Conservation (phyloP, 2,329 filamentous ascomycete species). For the Curvularia eragrostidis region DNA sequence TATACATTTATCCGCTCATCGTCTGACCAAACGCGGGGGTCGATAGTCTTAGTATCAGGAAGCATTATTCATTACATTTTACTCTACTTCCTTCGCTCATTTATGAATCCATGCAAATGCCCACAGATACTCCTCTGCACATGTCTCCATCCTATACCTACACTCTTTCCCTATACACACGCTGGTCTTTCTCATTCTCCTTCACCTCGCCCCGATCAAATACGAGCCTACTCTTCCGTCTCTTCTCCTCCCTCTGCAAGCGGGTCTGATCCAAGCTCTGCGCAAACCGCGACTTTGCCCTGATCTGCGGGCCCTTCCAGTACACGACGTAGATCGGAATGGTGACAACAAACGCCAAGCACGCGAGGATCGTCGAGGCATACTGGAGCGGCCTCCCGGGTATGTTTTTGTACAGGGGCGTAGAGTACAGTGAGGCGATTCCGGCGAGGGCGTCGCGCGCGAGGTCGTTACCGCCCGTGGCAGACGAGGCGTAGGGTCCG, state of each 20-base stretch:
- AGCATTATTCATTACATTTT: no score
- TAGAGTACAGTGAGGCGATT: slow-evolving; percentile 71
- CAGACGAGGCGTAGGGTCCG: slow-evolving; percentile 74
- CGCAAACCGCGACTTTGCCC: slow-evolving; percentile 61
- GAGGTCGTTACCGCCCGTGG: slow-evolving; percentile 78
- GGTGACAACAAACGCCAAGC: slow-evolving; percentile 57
- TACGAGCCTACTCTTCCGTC: slow-evolving; percentile 35
- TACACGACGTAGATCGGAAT: slow-evolving; percentile 64
- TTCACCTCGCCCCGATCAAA: slow-evolving; percentile 8
- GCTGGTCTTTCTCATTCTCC: not conserved
- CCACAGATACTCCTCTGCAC: not conserved
- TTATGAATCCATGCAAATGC: no score
- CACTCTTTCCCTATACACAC: slow-evolving; percentile 15
- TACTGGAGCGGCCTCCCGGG: slow-evolving; percentile 56
- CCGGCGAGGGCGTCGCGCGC: slow-evolving; percentile 76
- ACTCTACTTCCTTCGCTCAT: no score
- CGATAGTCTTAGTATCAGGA: no score
- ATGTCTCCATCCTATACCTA: not conserved
- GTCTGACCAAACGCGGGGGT: no score
- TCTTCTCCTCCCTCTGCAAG: slow-evolving; percentile 37
- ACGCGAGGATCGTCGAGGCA: slow-evolving; percentile 62
- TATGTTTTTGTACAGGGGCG: slow-evolving; percentile 55
- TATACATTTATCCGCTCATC: no score
- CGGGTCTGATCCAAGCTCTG: slow-evolving; percentile 49
- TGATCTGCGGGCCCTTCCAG: slow-evolving; percentile 61